These are phyloP conservation scores for Botryotinia calthae DNA, from an alignment of 2,329 filamentous ascomycete species.

Conservation along the genomic window DNA sequence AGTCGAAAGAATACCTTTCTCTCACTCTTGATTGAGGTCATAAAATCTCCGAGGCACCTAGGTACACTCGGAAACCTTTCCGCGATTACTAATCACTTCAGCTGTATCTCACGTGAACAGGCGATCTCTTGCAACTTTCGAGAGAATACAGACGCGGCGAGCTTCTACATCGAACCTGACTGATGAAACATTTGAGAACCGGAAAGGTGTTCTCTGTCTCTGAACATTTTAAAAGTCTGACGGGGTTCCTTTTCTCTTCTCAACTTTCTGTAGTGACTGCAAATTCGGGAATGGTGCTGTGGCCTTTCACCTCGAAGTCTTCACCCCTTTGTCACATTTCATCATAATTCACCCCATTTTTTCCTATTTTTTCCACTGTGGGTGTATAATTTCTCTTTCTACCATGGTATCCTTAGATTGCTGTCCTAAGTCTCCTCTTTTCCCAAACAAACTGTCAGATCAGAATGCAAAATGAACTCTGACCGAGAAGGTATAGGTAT, in stretches of 20 bases:
- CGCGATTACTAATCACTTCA: neutral
- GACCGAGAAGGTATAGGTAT: neutral
- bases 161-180: neutral
- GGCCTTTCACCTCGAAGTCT: neutral
- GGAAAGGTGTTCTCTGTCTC: neutral
- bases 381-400: neutral
- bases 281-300: neutral
- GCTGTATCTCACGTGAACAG: neutral
- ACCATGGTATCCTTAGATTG: fast-evolving
- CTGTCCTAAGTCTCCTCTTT: neutral
- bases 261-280: neutral
- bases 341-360: neutral
- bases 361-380: neutral
- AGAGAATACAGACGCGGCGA: neutral
- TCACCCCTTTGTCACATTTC: neutral
- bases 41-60: neutral
- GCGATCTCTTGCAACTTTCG: neutral
- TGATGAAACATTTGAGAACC: neutral
- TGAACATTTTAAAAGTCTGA: fast-evolving
- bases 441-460: neutral
- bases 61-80: neutral
- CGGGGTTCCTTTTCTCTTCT: neutral
- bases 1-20: neutral
- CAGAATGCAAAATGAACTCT: neutral
- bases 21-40: neutral